Percentiles rank a stretch among this genome's conserved stretches.
phyloP scores from a whole-genome alignment of 1,139 yeast genomes.

The Hemisphaericaspora lyxosophila region DNA sequence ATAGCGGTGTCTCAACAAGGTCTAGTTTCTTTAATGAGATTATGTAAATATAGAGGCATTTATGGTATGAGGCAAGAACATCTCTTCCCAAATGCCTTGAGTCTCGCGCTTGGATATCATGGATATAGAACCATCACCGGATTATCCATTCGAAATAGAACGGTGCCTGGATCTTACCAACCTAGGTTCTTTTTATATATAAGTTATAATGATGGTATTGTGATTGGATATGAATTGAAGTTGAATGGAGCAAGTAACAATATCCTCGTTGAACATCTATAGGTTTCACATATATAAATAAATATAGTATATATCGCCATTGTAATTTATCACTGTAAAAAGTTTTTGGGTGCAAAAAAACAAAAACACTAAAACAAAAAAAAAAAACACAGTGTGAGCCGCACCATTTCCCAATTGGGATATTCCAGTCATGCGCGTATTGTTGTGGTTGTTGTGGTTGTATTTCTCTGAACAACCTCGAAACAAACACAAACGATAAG shows the following conservation, averaged over 20 bases:
- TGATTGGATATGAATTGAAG: slow-evolving; percentile 25
- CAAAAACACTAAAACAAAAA: not conserved
- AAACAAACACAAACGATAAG: not conserved
- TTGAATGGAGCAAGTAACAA: slow-evolving; percentile 2
- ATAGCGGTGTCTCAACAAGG: slow-evolving; percentile 62
- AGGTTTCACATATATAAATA: too few relatives aligned
- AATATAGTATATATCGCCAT: too few relatives aligned
- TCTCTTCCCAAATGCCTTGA: slow-evolving; percentile 45
- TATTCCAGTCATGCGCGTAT: too few relatives aligned
- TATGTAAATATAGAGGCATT: slow-evolving; percentile 57
- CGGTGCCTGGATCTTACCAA: slow-evolving; percentile 12
- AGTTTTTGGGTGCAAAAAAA: not conserved
- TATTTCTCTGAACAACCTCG: not conserved
- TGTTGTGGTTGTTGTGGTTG: too few relatives aligned
- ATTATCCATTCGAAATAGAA: slow-evolving; percentile 25
- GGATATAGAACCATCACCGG: slow-evolving; percentile 38
- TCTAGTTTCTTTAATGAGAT: slow-evolving; percentile 52
- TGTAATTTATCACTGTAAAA: too few relatives aligned
- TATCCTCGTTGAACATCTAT: slow-evolving; percentile 1
- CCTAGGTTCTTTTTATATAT: slow-evolving; percentile 30
- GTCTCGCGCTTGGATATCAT: slow-evolving; percentile 25
- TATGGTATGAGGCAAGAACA: slow-evolving; percentile 63
- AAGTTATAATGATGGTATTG: slow-evolving; percentile 35
- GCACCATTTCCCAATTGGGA: not conserved
- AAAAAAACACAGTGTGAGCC: too few relatives aligned